Evolutionary conservation across 768 basidiomycete species (phyloP), one percentile per base, ranked within the genome.

Genomic region (Pleurotus tuber-regium): DNA sequence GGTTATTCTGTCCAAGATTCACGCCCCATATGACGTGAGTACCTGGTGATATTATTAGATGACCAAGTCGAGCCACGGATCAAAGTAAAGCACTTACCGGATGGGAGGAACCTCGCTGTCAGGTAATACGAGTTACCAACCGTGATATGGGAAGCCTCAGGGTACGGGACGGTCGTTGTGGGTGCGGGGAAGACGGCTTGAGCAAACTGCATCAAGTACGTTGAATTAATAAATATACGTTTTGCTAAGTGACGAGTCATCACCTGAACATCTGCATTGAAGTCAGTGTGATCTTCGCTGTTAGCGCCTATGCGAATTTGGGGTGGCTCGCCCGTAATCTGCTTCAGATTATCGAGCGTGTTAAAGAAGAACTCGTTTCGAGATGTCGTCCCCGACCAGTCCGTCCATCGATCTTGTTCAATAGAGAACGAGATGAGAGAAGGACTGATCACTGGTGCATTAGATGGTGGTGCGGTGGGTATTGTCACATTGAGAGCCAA

Each of bases 341-440:
- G 57, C 21, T 70, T 77, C 51, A 85, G 61, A 63, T 85, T 85
- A 47, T 78, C 68, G 43, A 88, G 70, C 3, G 77, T 74, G 52
- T 82, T 85, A 68, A 72, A 74, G 54, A 83, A 78, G 65, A 86
- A 87, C 14, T 74, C 52, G 58, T 88, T 87, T 28, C 68, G 70
- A 2, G 72, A 65, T 4, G 70, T 72, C 11, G 66, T 66, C 1
- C 87, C 86, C 9, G 67, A 67, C 86, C 86, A 89, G 54, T 86
- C 85, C 8, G 72, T 69, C 84, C 84, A 87, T 26, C 81, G 70
- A 56, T 88, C 86, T 63, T 84, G 79, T 58, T 87, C 87, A 48
- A 87, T 77, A 25, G 85, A 87, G 56, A 87, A 77, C 0, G 82
- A 84, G 23, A 87, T 57, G 10, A 85, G 65, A 9, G 77, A 77